Percentiles rank a stretch among this genome's conserved stretches.
Conservation (phyloP, 1,284 basidiomycete species). For the Tetrapyrgos nigripes region DNA sequence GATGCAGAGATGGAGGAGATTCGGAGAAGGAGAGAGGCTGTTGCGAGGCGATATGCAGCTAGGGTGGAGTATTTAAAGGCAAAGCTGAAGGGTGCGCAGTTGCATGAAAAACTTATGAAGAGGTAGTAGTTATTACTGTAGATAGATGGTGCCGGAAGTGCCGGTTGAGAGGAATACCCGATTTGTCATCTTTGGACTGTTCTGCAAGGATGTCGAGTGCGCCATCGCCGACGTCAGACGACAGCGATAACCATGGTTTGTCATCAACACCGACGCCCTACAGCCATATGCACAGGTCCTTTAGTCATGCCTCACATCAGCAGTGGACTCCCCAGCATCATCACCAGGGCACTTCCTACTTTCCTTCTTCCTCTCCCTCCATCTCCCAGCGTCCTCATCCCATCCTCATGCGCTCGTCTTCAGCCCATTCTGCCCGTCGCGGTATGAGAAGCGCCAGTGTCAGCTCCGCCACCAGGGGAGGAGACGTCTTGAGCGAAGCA, state of each 20-base stretch:
- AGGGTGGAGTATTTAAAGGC: constrained; percentile 74
- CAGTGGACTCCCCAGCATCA: constrained; percentile 60
- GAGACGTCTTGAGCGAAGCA: constrained; percentile 54
- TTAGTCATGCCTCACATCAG: constrained; percentile 56
- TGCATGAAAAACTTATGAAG: constrained; percentile 72
- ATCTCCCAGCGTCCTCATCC: constrained; percentile 40
- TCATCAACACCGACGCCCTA: constrained; percentile 49
- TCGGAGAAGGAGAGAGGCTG: constrained; percentile 63
- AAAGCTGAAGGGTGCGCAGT: constrained; percentile 73
- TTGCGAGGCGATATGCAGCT: constrained; percentile 66
- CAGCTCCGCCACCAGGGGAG: constrained; percentile 55
- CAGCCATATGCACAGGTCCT: constrained; percentile 50
- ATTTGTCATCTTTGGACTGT: not conserved
- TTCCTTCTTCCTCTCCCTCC: constrained; percentile 19
- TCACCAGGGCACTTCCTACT: constrained; percentile 73
- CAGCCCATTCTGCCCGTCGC: constrained; percentile 53
- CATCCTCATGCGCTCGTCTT: constrained; percentile 53
- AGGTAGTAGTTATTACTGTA: constrained; percentile 35
- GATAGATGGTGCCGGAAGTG: constrained; percentile 2
- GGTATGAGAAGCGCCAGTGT: constrained; percentile 65
- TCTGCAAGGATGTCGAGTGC: constrained; percentile 38
- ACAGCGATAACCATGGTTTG: constrained; percentile 36
- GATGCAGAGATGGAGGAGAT: constrained; percentile 69
- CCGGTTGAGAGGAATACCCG: not conserved
- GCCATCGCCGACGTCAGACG: constrained; percentile 28